Conservation (phyloP, 306 rosid species). For the Prunus davidiana region DNA sequence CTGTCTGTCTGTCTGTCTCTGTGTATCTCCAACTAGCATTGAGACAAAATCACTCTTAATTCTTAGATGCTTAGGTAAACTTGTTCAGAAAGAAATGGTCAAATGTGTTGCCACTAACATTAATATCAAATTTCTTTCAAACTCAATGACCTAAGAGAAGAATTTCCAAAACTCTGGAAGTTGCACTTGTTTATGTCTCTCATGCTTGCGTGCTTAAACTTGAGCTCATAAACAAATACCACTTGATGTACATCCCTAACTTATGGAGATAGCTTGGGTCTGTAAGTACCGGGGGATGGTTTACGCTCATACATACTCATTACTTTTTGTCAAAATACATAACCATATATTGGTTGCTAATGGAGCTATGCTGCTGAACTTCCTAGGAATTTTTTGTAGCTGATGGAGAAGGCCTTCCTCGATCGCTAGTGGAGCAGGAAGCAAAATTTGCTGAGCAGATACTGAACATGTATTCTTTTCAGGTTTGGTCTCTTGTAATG, state of each 20-base stretch:
- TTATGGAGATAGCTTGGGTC: background rate
- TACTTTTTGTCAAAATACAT: background rate
- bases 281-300: background rate
- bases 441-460: conserved; percentile 44
- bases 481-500: conserved; percentile 35
- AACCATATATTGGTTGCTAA: background rate
- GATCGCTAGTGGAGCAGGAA: conserved; percentile 43
- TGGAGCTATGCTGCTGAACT: conserved; percentile 4
- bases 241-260: background rate
- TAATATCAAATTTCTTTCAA: background rate
- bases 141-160: background rate
- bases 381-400: conserved; percentile 53
- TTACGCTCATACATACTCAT: background rate
- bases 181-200: background rate
- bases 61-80: background rate
- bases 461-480: conserved; percentile 41
- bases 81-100: background rate
- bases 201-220: background rate
- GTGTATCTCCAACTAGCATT: background rate
- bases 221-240: background rate
- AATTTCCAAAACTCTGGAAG: background rate
- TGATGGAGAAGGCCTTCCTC: conserved; percentile 56
- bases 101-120: background rate
- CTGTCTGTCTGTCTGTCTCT: background rate
- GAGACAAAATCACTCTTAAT: background rate